Percentiles rank a stretch among this genome's conserved stretches.
Evolutionary conservation across 2,329 filamentous ascomycete genomes (phyloP).

Genomic region (Stagonosporopsis cucurbitacearum): DNA sequence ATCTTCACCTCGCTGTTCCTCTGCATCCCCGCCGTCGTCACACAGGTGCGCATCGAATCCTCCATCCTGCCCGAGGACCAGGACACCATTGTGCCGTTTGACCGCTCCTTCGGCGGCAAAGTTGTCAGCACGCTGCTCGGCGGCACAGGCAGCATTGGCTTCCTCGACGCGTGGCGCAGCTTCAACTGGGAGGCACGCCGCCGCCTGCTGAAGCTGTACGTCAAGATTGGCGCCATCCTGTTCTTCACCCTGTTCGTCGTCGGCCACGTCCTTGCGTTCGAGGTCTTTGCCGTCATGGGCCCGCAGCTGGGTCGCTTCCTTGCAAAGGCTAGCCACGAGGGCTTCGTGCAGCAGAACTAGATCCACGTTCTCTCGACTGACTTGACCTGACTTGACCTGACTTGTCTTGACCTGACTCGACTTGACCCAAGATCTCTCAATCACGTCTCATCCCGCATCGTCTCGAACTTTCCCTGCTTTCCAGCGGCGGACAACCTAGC

Average conservation of each 20-base stretch:
- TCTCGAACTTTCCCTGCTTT: too few species aligned
- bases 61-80: conserved; percentile 82
- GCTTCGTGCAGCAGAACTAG: conserved; percentile 12
- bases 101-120: conserved; percentile 81
- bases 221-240: conserved; percentile 69
- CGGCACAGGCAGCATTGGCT: conserved; percentile 72
- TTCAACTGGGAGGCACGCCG: conserved; percentile 76
- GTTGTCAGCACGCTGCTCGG: conserved; percentile 77
- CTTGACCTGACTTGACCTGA: too few species aligned
- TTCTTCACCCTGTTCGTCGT: conserved; percentile 58
- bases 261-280: conserved; percentile 57
- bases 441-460: too few species aligned
- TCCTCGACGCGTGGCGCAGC: conserved; percentile 78
- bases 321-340: conserved; percentile 27
- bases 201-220: conserved; percentile 75
- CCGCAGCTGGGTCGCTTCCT: conserved; percentile 33
- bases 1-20: conserved; percentile 67
- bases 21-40: conserved; percentile 78
- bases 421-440: neutral
- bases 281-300: conserved; percentile 60
- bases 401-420: too few species aligned
- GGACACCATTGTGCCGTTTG: conserved; percentile 87
- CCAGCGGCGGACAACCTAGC: too few species aligned
- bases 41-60: conserved; percentile 83
- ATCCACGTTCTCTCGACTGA: neutral